phyloP scores from a whole-genome alignment of 2,329 filamentous ascomycete species.

The Aspergillus unguis region DNA sequence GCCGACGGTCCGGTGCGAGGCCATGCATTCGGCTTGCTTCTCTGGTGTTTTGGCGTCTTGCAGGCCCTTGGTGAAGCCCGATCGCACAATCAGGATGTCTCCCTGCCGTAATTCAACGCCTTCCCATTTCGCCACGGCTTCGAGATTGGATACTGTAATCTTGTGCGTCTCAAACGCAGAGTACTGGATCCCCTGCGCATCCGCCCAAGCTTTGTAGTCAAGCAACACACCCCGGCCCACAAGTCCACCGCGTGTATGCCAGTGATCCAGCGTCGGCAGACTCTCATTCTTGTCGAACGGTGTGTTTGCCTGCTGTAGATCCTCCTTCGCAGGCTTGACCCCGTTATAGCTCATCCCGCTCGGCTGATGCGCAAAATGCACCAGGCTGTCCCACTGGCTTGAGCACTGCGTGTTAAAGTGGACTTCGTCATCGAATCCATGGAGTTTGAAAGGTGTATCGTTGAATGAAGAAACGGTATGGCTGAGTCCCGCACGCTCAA shows the following conservation, averaged over 20 bases:
- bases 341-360: constrained; percentile 34
- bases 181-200: constrained; percentile 53
- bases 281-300: constrained; percentile 4
- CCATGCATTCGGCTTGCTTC: constrained; percentile 13
- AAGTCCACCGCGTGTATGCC: constrained; percentile 43
- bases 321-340: constrained; percentile 24
- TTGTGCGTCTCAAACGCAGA: constrained; percentile 49
- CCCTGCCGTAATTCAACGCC: constrained; percentile 17
- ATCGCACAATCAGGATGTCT: constrained; percentile 24
- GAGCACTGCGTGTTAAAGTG: constrained; percentile 48
- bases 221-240: constrained; percentile 51
- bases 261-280: constrained; percentile 29
- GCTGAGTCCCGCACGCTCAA: constrained; percentile 29
- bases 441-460: constrained; percentile 30
- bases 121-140: constrained; percentile 20
- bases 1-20: constrained; percentile 27
- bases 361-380: constrained; percentile 21
- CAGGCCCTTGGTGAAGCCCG: constrained; percentile 22
- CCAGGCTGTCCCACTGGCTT: constrained; percentile 47
- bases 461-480: constrained; percentile 30
- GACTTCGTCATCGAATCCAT: constrained; percentile 44
- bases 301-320: constrained; percentile 6
- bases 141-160: constrained; percentile 18
- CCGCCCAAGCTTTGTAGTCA: constrained; percentile 57
- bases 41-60: constrained; percentile 16